A percentile compares a stretch with the other conserved stretches of the same genome.
Conservation (phyloP, 805 yeast genomes). For the Nakazawaea holstii region DNA sequence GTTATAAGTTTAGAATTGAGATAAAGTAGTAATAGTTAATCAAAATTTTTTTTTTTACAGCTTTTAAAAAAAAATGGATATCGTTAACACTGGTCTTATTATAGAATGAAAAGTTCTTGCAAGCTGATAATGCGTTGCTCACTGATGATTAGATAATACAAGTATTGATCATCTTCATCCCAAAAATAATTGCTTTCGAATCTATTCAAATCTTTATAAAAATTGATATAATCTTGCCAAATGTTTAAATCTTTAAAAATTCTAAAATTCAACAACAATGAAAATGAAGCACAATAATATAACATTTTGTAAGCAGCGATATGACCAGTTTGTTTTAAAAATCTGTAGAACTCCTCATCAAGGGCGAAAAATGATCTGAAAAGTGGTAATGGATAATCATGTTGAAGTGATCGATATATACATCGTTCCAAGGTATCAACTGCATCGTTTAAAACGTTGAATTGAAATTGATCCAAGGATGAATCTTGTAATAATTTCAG, state of each 20-base stretch:
- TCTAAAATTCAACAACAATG: background rate
- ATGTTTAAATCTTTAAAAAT: background rate
- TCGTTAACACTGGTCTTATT: too few relatives aligned
- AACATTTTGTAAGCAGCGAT: background rate
- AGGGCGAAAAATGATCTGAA: background rate
- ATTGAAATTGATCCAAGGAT: background rate
- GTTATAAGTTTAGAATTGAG: too few relatives aligned
- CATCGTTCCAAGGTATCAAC: background rate
- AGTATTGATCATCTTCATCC: constrained; percentile 4
- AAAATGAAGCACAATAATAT: background rate
- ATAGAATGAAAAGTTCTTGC: background rate
- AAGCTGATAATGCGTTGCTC: background rate
- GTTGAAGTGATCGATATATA: background rate
- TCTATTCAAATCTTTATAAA: background rate
- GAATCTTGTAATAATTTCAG: background rate
- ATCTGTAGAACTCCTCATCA: background rate
- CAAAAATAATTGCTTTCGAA: background rate
- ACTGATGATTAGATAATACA: background rate
- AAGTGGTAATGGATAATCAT: background rate
- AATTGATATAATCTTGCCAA: background rate
- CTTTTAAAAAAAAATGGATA: too few relatives aligned
- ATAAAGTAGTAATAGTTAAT: too few relatives aligned
- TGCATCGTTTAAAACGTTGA: background rate
- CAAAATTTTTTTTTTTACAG: too few relatives aligned
- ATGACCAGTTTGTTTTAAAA: background rate